Percentiles rank a stretch among this genome's conserved stretches.
These are phyloP conservation scores for Euphorbia tirucalli DNA, from an alignment of 345 rosid species.

Conservation along the genomic window DNA sequence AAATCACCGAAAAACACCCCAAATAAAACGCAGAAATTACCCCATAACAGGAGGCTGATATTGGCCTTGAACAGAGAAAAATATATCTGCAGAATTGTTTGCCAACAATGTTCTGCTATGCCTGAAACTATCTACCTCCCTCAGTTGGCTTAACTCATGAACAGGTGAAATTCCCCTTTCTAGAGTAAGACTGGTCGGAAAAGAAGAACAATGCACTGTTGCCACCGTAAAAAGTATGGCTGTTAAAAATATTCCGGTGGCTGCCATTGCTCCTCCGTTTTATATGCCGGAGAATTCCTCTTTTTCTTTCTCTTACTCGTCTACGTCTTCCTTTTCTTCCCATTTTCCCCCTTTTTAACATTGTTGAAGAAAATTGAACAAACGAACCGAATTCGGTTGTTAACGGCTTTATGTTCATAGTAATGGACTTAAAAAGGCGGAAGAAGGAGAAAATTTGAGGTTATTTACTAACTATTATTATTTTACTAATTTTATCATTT, in stretches of 20 bases:
- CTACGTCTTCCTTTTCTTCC: not conserved
- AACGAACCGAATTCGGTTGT: not conserved
- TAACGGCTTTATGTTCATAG: not conserved
- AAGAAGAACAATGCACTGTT: conserved; percentile 35
- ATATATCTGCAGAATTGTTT: conserved; percentile 54
- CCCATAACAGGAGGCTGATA: conserved; percentile 62
- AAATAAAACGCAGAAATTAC: no score
- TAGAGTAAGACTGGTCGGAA: conserved; percentile 32
- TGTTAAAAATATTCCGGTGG: conserved; percentile 12
- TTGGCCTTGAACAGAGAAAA: conserved; percentile 71
- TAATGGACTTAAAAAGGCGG: not conserved
- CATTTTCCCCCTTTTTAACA: not conserved
- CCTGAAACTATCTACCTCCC: conserved; percentile 58
- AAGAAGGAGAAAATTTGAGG: not conserved
- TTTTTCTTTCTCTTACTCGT: not conserved
- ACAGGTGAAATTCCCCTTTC: conserved; percentile 52
- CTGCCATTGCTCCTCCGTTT: conserved; percentile 4
- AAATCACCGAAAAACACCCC: not conserved
- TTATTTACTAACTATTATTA: not conserved
- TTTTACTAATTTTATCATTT: not conserved
- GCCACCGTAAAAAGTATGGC: conserved; percentile 12
- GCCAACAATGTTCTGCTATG: conserved; percentile 72
- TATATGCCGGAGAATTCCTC: not conserved
- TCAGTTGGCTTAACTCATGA: conserved; percentile 56
- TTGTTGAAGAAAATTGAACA: no score